phyloP scores from a whole-genome alignment of 2,329 filamentous ascomycete genomes.

The Aspergillus cejpii region DNA sequence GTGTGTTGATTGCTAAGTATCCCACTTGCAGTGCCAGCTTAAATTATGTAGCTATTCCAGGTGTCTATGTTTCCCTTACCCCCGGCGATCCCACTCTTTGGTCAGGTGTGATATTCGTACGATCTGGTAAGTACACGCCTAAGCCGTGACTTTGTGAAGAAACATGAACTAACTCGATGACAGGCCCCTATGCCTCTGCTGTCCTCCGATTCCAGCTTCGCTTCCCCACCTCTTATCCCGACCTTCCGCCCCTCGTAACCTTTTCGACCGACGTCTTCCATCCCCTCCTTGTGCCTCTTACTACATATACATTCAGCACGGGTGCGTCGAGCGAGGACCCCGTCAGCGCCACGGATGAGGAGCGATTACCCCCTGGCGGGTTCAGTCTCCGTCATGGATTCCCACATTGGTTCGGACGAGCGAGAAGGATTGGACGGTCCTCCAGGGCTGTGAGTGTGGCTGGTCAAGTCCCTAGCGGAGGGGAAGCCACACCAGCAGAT shows the following conservation, averaged over 20 bases:
- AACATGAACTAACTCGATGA: not conserved
- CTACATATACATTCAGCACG: constrained; percentile 89
- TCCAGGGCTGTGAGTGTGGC: constrained; percentile 43
- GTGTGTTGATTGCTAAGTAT: constrained; percentile 11
- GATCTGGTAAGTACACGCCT: constrained; percentile 57
- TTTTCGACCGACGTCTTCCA: constrained; percentile 94
- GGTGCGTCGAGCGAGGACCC: constrained; percentile 68
- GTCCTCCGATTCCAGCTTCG: constrained; percentile 84
- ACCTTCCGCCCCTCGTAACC: constrained; percentile 72
- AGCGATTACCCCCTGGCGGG: constrained; percentile 76
- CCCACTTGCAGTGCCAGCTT: constrained; percentile 60
- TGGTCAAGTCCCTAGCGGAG: constrained; percentile 16
- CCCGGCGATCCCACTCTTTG: constrained; percentile 75
- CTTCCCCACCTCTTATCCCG: constrained; percentile 75
- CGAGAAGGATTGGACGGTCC: constrained; percentile 39
- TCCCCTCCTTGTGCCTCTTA: constrained; percentile 82
- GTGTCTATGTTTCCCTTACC: constrained; percentile 77
- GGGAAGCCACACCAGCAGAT: not conserved
- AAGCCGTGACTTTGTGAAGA: not conserved
- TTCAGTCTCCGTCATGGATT: constrained; percentile 90
- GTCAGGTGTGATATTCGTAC: constrained; percentile 87
- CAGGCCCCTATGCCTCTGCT: constrained; percentile 82
- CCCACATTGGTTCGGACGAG: constrained; percentile 74
- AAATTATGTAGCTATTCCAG: constrained; percentile 74
- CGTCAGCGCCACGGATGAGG: constrained; percentile 74